Evolutionary conservation across 139 green algal species (phyloP), one percentile per base, ranked within the genome.

Genomic region (Dunaliella primolecta): DNA sequence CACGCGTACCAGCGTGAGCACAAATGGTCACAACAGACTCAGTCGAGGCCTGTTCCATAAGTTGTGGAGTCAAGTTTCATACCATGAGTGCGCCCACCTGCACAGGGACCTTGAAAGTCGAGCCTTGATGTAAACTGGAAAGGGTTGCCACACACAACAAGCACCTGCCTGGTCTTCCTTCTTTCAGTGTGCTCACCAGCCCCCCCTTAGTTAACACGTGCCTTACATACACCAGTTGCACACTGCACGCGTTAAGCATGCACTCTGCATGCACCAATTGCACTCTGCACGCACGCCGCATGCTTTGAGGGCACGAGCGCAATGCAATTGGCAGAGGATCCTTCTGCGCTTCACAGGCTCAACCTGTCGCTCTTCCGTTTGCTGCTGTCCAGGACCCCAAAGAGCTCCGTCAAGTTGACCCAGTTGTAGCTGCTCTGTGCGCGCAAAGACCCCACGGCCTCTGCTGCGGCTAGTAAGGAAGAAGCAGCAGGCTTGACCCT

Each of bases 361-460:
- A 25, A 64, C 46, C 7, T 15, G 15, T 7, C 7, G 46, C 46
- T 15, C 46, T 15, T 64, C 7, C 46, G 7, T 7, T 15, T 64
- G 46, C 46, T 64, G 46, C 46, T 64, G 46, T 64, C 30, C 84
- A 86, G 72, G 78, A 31, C 1, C 38, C 80, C 86, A 84, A 95
- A 95, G 34, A 97, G 37, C 3, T 38, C 30, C 0, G 76, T 75
- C 82, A 97, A 83, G 74, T 93, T 72, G 24, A 97, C 88, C 93
- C 93, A 98, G 79, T 93, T 89, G 86, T 94, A 96, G 2, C 71
- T 88, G 79, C 87, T 91, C 31, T 36, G 37, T 30, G 91, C 82
- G 7, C 92, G 84, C 64, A 96, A 72, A 20, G 20, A 34, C 15
- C 82, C 89, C 29, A 94, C 81, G 0, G 84, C 90, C 0, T 85